phyloP scores from a whole-genome alignment of 2,329 filamentous ascomycete species.

The Cadophora luteo-olivacea region DNA sequence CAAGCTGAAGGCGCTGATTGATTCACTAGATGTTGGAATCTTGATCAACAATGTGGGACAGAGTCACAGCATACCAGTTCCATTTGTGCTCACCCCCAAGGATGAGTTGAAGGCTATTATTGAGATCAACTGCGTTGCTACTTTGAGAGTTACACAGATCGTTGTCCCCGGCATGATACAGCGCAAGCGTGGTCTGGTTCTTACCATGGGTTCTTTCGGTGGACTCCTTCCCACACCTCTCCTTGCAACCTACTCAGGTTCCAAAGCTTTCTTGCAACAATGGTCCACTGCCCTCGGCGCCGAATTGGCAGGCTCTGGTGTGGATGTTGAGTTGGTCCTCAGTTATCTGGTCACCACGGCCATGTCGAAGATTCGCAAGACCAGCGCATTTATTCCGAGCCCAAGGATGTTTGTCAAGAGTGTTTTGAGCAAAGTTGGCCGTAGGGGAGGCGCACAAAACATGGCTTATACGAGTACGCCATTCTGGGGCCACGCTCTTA shows the following conservation, averaged over 20 bases:
- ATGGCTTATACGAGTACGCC: constrained; percentile 87
- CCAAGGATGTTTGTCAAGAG: constrained; percentile 83
- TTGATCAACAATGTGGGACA: constrained; percentile 97
- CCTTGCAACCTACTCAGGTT: constrained; percentile 94
- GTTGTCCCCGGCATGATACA: constrained; percentile 84
- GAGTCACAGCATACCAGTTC: constrained; percentile 90
- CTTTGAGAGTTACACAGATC: constrained; percentile 84
- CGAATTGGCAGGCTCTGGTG: constrained; percentile 80
- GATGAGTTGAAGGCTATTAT: constrained; percentile 89
- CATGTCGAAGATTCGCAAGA: constrained; percentile 93
- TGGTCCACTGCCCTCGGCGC: constrained; percentile 88
- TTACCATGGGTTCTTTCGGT: constrained; percentile 97
- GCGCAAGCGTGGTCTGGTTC: constrained; percentile 84
- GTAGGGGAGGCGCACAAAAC: constrained; percentile 76
- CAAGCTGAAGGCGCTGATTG: constrained; percentile 70
- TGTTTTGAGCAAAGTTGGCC: constrained; percentile 80
- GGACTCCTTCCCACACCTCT: constrained; percentile 91
- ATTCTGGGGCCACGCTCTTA: constrained; percentile 88
- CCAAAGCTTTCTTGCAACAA: constrained; percentile 97
- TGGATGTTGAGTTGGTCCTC: constrained; percentile 90
- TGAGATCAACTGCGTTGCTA: constrained; percentile 93
- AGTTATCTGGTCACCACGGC: constrained; percentile 93
- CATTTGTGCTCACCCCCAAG: constrained; percentile 80
- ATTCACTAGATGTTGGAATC: constrained; percentile 81
- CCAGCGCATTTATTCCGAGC: constrained; percentile 79